Base-by-base conservation (phyloP, 805 yeast genomes). In the Yamadazyma kitorensis region DNA sequence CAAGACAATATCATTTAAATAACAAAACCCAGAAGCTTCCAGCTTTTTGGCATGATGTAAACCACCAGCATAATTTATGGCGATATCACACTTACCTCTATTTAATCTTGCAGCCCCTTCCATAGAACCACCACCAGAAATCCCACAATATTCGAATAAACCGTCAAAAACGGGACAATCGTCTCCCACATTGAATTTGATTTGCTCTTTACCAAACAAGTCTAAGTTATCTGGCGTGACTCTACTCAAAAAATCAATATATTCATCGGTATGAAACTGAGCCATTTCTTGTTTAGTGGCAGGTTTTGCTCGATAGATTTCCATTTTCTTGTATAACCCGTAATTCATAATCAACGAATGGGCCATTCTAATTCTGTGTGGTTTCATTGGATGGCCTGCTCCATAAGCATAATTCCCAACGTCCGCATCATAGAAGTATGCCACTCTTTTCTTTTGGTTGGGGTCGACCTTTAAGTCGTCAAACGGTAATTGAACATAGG, bases 301-400 rank as follows among this genome's bases (percentile, higher is more conserved):
- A 1, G 98, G 96, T 59, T 88, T 89, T 27, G 98, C 97, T 32
- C 97, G 76, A 60, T 89, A 89, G 31, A 93, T 86, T 57, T 93
- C 98, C 96, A 93, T 91, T 63, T 91, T 85, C 61, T 89, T 87
- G 68, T 93, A 89, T 34, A 93, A 73, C 1, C 97, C 98, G 59
- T 93, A 93, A 64, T 91, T 89, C 95, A 93, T 91, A 46, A 93
- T 86, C 52, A 93, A 72, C 26, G 95, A 86, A 60, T 93, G 98
- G 6, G 98, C 95, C 95, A 93, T 89, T 78, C 98, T 83, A 66
- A 93, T 88, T 55, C 98, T 80, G 60, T 91, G 97, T 16, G 98
- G 98, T 58, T 93, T 93, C 98, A 93, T 93, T 25, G 97, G 97
- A 61, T 93, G 98, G 18, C 96, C 96, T 4, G 96, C 93, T 37